Evolutionary conservation across 257 asterid genomes (phyloP).

Genomic region (Fraxinus anomala): DNA sequence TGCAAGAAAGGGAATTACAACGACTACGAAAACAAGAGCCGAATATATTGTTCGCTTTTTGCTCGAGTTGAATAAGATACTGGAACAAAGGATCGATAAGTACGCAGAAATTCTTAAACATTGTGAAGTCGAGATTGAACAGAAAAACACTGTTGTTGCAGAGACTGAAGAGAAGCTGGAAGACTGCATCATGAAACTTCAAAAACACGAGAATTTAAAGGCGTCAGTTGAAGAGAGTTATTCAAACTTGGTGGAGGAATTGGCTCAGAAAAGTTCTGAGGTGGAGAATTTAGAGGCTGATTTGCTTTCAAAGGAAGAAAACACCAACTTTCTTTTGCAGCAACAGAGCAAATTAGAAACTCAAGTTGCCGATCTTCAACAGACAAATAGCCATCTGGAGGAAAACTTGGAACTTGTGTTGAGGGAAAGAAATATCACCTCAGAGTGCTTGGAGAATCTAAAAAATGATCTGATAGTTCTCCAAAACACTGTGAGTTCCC

Average conservation of each 20-base stretch:
- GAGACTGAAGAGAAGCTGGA: constrained; percentile 47
- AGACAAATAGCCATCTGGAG: constrained; percentile 38
- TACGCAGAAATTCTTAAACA: constrained; percentile 34
- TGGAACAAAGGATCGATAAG: constrained; percentile 53
- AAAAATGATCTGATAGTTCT: constrained; percentile 40
- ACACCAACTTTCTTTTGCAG: constrained; percentile 28
- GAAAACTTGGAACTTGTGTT: constrained; percentile 34
- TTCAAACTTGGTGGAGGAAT: constrained; percentile 40
- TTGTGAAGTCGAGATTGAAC: constrained; percentile 47
- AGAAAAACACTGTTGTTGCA: constrained; percentile 29
- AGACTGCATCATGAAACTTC: constrained; percentile 34
- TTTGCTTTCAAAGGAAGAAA: constrained; percentile 41
- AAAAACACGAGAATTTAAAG: constrained; percentile 47
- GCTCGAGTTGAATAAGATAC: constrained; percentile 59
- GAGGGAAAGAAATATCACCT: constrained; percentile 33
- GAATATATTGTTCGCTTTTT: constrained; percentile 38
- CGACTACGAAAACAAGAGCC: constrained; percentile 25
- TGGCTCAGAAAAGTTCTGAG: constrained; percentile 40
- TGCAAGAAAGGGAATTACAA: constrained; percentile 27
- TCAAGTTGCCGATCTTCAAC: constrained; percentile 45
- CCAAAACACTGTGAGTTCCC: constrained; percentile 30
- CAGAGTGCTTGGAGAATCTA: constrained; percentile 40
- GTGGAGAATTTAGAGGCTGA: constrained; percentile 34
- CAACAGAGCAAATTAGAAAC: constrained; percentile 40
- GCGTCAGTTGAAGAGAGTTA: constrained; percentile 41